These are phyloP conservation scores for Trichoderma asperellum DNA, from an alignment of 2,329 filamentous ascomycete genomes.

Conservation along the genomic window DNA sequence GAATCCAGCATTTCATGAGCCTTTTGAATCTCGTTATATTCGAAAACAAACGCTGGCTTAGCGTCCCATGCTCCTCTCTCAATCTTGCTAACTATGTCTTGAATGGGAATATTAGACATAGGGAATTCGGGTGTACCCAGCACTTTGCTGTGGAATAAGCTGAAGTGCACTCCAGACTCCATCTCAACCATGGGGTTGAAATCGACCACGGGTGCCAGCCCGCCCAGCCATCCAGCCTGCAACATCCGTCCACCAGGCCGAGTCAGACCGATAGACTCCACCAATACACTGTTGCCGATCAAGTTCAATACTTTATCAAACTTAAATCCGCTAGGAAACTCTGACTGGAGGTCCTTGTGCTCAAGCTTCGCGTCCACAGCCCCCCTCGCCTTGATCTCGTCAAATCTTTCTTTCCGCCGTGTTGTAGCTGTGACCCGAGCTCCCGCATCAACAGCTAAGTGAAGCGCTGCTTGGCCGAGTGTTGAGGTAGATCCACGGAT, in stretches of 20 bases:
- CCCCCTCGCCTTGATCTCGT: conserved; percentile 7
- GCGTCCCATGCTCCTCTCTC: conserved; percentile 42
- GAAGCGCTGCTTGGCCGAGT: conserved; percentile 22
- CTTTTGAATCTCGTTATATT: conserved; percentile 40
- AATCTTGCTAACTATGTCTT: conserved; percentile 44
- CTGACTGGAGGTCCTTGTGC: conserved; percentile 1
- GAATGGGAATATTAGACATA: conserved; percentile 44
- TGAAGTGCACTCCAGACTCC: conserved; percentile 51
- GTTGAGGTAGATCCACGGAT: conserved; percentile 28
- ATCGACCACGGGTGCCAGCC: conserved; percentile 42
- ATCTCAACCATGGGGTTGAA: conserved; percentile 52
- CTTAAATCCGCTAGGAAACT: background rate
- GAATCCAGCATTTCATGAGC: conserved; percentile 43
- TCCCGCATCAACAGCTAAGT: conserved; percentile 26
- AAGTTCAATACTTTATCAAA: conserved; percentile 27
- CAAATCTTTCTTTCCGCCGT: conserved; percentile 5
- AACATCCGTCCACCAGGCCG: conserved; percentile 21
- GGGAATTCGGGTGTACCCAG: conserved; percentile 44
- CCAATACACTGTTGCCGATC: conserved; percentile 19
- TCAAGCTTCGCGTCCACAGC: conserved; percentile 16
- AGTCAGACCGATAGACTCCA: conserved; percentile 24
- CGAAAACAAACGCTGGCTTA: conserved; percentile 41
- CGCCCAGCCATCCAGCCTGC: conserved; percentile 28
- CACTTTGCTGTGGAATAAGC: conserved; percentile 48
- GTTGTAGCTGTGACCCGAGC: conserved; percentile 23